phyloP scores from a whole-genome alignment of 2,329 filamentous ascomycete genomes.

The Alternaria consortialis region DNA sequence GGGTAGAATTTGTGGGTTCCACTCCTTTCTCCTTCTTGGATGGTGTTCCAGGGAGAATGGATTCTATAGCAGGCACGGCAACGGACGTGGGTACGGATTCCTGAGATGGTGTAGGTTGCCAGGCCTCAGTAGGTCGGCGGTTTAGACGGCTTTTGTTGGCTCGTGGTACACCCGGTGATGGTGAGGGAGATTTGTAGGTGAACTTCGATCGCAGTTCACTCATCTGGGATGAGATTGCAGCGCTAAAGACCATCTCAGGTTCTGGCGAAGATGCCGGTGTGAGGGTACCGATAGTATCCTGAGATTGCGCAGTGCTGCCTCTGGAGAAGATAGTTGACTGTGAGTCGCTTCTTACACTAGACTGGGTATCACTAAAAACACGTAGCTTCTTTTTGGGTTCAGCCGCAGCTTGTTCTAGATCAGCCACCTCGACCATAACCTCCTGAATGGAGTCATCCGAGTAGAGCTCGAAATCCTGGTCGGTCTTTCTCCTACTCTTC shows the following conservation, averaged over 20 bases:
- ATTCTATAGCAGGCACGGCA: constrained; percentile 6
- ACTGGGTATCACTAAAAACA: constrained; percentile 42
- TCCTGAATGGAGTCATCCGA: constrained; percentile 60
- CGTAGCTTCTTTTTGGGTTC: constrained; percentile 45
- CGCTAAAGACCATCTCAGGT: constrained; percentile 36
- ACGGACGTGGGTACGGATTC: constrained; percentile 1
- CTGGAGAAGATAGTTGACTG: constrained; percentile 41
- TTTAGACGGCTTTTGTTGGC: constrained; percentile 13
- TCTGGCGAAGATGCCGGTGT: constrained; percentile 47
- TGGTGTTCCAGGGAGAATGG: constrained; percentile 17
- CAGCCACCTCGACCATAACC: constrained; percentile 50
- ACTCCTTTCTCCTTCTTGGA: constrained; percentile 13
- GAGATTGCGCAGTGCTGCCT: constrained; percentile 35
- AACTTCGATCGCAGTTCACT: constrained; percentile 45
- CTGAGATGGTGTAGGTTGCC: constrained; percentile 15
- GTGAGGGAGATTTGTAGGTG: constrained; percentile 31
- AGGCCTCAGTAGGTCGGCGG: constrained; percentile 18
- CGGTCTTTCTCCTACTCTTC: constrained; percentile 39
- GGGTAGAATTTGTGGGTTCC: constrained; percentile 37
- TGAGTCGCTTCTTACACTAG: constrained; percentile 31
- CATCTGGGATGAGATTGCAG: constrained; percentile 40
- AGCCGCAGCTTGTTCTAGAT: constrained; percentile 41
- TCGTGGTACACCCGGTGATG: constrained; percentile 5
- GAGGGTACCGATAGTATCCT: constrained; percentile 35
- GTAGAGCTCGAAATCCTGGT: constrained; percentile 56